These are phyloP conservation scores for Tricharina praecox DNA, from an alignment of 495 filamentous ascomycete species.

Conservation along the genomic window DNA sequence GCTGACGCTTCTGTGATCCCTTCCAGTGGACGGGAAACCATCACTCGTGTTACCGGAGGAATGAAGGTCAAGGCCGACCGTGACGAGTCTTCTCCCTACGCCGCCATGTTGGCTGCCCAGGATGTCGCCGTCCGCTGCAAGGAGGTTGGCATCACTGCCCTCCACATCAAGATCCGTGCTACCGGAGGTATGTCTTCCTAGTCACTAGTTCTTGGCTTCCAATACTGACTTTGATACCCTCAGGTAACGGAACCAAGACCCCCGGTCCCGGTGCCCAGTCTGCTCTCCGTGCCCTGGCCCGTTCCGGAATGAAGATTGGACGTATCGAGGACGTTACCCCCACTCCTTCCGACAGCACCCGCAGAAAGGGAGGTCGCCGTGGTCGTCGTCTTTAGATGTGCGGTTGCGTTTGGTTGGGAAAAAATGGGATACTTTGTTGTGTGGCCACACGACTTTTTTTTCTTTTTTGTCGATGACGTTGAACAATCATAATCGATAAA, in stretches of 20 bases:
- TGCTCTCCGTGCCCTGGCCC: slow-evolving; percentile 92
- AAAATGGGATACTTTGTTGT: too few relatives aligned
- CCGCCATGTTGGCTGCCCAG: slow-evolving; percentile 98
- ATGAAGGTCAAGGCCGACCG: slow-evolving; percentile 99
- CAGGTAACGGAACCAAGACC: slow-evolving; percentile 98
- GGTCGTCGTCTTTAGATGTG: slow-evolving; percentile 87
- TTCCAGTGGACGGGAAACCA: slow-evolving; percentile 94
- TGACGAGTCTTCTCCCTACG: slow-evolving; percentile 98
- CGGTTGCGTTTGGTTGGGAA: too few relatives aligned
- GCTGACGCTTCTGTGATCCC: slow-evolving; percentile 28
- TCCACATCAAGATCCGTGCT: slow-evolving; percentile 99
- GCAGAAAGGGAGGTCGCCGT: slow-evolving; percentile 99
- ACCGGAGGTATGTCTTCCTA: slow-evolving; percentile 57
- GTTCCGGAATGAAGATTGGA: slow-evolving; percentile 98
- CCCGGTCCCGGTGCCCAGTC: slow-evolving; percentile 97
- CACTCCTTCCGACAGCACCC: slow-evolving; percentile 94
- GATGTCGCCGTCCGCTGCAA: slow-evolving; percentile 92
- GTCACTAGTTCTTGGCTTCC: neutral
- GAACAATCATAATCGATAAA: too few relatives aligned
- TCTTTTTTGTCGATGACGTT: too few relatives aligned
- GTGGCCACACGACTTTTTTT: too few relatives aligned
- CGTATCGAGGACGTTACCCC: slow-evolving; percentile 99
- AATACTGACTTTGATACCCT: neutral
- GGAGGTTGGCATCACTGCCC: slow-evolving; percentile 95
- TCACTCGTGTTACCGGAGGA: slow-evolving; percentile 95